Evolutionary conservation across 768 basidiomycete species (phyloP).

Genomic region (Phlebiopsis flavidoalba): DNA sequence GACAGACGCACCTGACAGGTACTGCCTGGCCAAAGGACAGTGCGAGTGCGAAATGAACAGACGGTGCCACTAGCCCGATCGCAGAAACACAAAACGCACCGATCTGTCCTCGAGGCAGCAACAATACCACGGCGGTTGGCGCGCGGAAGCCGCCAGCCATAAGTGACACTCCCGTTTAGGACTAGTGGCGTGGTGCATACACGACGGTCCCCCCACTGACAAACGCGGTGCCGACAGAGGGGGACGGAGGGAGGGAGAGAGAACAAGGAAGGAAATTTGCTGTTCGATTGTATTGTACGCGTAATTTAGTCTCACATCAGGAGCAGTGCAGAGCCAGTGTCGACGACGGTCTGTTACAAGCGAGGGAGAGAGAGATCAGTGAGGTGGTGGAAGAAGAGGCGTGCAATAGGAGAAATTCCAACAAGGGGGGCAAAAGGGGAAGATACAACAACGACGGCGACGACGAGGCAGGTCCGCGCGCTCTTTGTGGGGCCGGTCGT

Average conservation of each 20-base stretch:
- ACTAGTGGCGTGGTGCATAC: too few relatives aligned
- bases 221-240: too few relatives aligned
- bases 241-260: neutral
- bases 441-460: conserved; percentile 4
- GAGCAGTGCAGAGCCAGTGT: conserved; percentile 16
- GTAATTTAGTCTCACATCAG: conserved; percentile 20
- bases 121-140: too few relatives aligned
- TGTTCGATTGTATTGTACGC: conserved; percentile 13
- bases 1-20: too few relatives aligned
- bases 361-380: conserved; percentile 2
- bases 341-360: conserved; percentile 17
- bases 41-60: too few relatives aligned
- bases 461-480: neutral
- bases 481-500: neutral
- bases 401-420: neutral
- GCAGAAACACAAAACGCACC: too few relatives aligned
- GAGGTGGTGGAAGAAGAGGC: neutral
- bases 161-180: too few relatives aligned
- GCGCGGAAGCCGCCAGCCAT: too few relatives aligned
- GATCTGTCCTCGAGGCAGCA: too few relatives aligned
- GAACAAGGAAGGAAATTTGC: neutral
- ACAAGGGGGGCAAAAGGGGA: neutral
- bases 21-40: too few relatives aligned
- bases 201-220: too few relatives aligned
- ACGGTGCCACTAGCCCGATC: too few relatives aligned